Evolutionary conservation across 768 basidiomycete genomes (phyloP), one percentile per base, ranked within the genome.

Genomic region (Hygrophorus pudorinus): DNA sequence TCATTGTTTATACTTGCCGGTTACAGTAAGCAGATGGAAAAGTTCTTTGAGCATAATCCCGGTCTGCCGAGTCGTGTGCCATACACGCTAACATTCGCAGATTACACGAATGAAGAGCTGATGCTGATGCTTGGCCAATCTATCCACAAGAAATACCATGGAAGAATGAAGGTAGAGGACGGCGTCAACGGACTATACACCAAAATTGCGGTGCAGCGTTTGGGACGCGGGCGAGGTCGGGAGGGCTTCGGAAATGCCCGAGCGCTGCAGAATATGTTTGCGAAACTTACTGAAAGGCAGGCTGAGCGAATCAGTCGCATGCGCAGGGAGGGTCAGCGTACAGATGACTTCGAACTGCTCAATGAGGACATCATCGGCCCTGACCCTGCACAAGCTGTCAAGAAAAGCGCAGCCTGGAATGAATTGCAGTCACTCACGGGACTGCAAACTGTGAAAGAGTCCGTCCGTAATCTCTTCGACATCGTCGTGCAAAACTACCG

Each of bases 41-140:
- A 69, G 35, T 85, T 85, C 61, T 84, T 85, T 47, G 81, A 83
- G 48, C 81, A 82, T 48, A 84, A 85, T 51, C 81, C 82, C 2
- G 82, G 82, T 1, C 56, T 85, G 10, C 59, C 61, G 6, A 82
- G 81, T 59, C 77, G 82, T n/a, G 76, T 85, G 7, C 83, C 82
- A 0, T 71, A 78, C 48, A 59, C 56, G 29, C 63, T 85, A 27
- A 61, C 73, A 10, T 84, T 85, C 50, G 57, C 60, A 1, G 82
- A 85, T 50, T 85, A 84, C 51, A 65, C 58, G 6, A 76, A 84
- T 41, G 49, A 55, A 1, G 78, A 84, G 46, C 61, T 84, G 3
- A 62, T 74, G 46, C 48, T 57, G 3, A 81, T 83, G 71, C 62
- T 83, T 11, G 67, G 70, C 36, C 63, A 65, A 18, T 49, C 67